Evolutionary conservation across 306 rosid species (phyloP).

Genomic region (Biancaea sappan): DNA sequence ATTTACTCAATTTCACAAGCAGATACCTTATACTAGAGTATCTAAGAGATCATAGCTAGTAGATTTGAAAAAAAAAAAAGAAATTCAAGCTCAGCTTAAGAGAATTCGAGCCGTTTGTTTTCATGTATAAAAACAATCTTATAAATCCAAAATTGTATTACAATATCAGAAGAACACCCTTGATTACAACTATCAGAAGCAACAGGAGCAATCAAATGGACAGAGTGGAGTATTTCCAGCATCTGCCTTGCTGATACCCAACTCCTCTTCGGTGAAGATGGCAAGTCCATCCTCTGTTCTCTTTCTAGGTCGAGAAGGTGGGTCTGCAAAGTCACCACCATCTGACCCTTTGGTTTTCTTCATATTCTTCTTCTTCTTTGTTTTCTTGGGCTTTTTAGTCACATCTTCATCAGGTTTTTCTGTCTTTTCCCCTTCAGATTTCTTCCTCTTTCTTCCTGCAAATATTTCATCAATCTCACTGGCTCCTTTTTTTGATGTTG

Average conservation of each 20-base stretch:
- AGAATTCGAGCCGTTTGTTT: slow-evolving; percentile 18
- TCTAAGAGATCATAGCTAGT: slow-evolving; percentile 17
- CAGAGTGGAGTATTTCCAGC: slow-evolving; percentile 80
- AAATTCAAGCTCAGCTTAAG: slow-evolving; percentile 19
- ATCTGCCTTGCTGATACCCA: slow-evolving; percentile 54
- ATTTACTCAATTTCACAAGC: background rate
- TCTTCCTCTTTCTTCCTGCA: slow-evolving; percentile 65
- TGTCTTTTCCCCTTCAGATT: slow-evolving; percentile 21
- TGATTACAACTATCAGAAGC: slow-evolving; percentile 51
- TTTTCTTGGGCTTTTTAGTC: slow-evolving; percentile 31
- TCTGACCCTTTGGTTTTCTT: slow-evolving; percentile 30
- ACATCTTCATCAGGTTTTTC: slow-evolving; percentile 33
- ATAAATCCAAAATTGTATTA: slow-evolving; percentile 19
- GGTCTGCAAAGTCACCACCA: slow-evolving; percentile 41
- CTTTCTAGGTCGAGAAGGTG: slow-evolving; percentile 46
- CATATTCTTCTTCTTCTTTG: slow-evolving; percentile 43
- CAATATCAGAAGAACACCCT: slow-evolving; percentile 12
- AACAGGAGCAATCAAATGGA: slow-evolving; percentile 89
- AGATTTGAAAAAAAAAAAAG: slow-evolving; percentile 9
- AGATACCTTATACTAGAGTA: background rate
- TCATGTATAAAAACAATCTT: background rate
- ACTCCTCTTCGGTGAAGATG: slow-evolving; percentile 71
- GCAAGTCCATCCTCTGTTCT: slow-evolving; percentile 62
- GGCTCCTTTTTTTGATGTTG: slow-evolving; percentile 31
- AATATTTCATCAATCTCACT: slow-evolving; percentile 82